These are phyloP conservation scores for Verticillium zaregamsianum DNA, from an alignment of 2,329 filamentous ascomycete genomes.

Conservation along the genomic window DNA sequence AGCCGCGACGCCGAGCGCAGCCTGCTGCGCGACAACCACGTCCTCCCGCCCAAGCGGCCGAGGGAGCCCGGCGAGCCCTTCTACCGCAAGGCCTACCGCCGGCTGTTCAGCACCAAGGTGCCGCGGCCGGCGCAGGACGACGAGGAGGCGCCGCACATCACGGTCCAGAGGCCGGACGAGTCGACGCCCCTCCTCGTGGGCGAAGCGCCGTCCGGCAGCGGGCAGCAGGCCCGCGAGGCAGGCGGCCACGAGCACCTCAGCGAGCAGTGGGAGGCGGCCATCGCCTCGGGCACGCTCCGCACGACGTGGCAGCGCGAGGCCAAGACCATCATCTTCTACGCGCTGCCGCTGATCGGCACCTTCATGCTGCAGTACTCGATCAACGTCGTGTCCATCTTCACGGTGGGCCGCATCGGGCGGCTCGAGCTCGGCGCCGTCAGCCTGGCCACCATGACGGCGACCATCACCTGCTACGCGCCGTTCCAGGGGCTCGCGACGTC, in stretches of 20 bases:
- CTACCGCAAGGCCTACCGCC: slow-evolving; percentile 37
- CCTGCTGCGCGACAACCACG: slow-evolving; percentile 60
- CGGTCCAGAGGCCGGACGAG: slow-evolving; percentile 33
- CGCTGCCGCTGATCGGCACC: slow-evolving; percentile 65
- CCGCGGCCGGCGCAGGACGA: slow-evolving; percentile 27
- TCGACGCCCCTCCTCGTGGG: slow-evolving; percentile 32
- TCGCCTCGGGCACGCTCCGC: slow-evolving; percentile 73
- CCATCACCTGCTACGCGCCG: slow-evolving; percentile 72
- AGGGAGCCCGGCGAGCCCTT: slow-evolving; percentile 26
- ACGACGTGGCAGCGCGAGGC: slow-evolving; percentile 91
- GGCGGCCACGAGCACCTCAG: slow-evolving; percentile 53
- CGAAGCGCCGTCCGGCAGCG: background rate
- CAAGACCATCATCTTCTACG: slow-evolving; percentile 72
- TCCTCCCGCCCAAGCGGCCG: slow-evolving; percentile 57
- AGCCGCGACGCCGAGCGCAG: slow-evolving; percentile 55
- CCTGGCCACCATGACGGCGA: slow-evolving; percentile 68
- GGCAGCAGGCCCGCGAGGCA: slow-evolving; percentile 22
- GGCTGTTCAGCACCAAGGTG: slow-evolving; percentile 54
- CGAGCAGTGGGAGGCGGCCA: slow-evolving; percentile 80
- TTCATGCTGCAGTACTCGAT: slow-evolving; percentile 80
- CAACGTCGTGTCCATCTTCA: slow-evolving; percentile 77
- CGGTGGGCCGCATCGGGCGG: slow-evolving; percentile 71
- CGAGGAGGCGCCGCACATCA: slow-evolving; percentile 28
- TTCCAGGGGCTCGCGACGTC: slow-evolving; percentile 85
- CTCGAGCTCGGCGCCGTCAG: slow-evolving; percentile 45